These are phyloP conservation scores for Taphrina populina DNA, from an alignment of 1,139 yeast genomes.

Conservation along the genomic window DNA sequence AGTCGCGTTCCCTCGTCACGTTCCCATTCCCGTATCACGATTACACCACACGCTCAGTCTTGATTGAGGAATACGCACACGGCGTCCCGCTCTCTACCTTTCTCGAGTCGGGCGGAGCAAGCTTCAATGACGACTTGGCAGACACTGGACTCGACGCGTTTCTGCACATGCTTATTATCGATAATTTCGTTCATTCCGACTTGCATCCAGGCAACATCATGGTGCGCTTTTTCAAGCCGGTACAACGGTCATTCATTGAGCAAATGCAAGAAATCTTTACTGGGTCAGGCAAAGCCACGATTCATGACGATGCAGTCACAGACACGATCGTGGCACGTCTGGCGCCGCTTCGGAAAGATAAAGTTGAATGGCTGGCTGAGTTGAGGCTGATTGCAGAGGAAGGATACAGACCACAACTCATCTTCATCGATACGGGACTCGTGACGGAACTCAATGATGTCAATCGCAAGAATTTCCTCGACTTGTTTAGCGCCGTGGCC, in stretches of 20 bases:
- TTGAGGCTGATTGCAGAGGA: conserved; percentile 55
- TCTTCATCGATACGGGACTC: conserved; percentile 89
- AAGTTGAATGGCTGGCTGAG: conserved; percentile 54
- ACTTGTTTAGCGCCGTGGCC: conserved; percentile 81
- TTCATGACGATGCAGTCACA: conserved; percentile 40
- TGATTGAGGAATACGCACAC: conserved; percentile 80
- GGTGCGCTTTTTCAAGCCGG: conserved; percentile 62
- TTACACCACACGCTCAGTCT: conserved; percentile 66
- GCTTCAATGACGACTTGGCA: conserved; percentile 69
- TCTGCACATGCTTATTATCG: conserved; percentile 83
- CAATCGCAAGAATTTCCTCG: conserved; percentile 82
- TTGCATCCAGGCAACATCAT: conserved; percentile 95
- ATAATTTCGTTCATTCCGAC: conserved; percentile 93
- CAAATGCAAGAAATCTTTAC: conserved; percentile 33
- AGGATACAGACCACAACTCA: conserved; percentile 80
- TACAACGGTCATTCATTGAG: conserved; percentile 15
- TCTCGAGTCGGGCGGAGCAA: conserved; percentile 47
- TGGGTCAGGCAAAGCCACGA: conserved; percentile 35
- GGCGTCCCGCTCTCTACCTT: conserved; percentile 80
- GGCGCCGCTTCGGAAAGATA: conserved; percentile 20
- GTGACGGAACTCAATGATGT: conserved; percentile 79
- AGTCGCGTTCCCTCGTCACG: conserved; percentile 59
- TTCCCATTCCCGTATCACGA: conserved; percentile 74
- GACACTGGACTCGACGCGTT: conserved; percentile 88
- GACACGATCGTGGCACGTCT: conserved; percentile 39